Percentiles rank a stretch among this genome's conserved stretches.
Conservation (phyloP, 1,139 yeast species). For the Lipomyces yarrowii region DNA sequence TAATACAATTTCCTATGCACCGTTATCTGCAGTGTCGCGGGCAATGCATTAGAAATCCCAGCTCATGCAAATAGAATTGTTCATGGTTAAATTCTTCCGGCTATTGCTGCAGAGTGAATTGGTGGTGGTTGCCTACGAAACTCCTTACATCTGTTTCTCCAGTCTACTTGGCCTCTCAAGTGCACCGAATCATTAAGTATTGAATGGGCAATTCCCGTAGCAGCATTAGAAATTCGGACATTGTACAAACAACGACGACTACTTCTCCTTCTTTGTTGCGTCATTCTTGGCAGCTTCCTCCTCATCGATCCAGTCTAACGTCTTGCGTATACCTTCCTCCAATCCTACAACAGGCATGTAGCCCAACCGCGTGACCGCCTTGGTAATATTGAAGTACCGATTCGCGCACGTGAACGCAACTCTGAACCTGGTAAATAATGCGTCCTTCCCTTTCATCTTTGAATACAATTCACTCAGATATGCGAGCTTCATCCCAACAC, state of each 20-base stretch:
- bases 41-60: too few relatives aligned
- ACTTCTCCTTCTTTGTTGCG: constrained; percentile 12
- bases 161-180: too few relatives aligned
- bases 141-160: too few relatives aligned
- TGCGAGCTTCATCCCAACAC: constrained; percentile 78
- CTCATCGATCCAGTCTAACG: constrained; percentile 81
- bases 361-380: constrained; percentile 77
- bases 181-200: too few relatives aligned
- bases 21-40: too few relatives aligned
- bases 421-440: constrained; percentile 95
- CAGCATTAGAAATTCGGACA: not conserved
- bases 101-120: too few relatives aligned
- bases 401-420: constrained; percentile 92
- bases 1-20: too few relatives aligned
- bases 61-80: too few relatives aligned
- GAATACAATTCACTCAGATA: constrained; percentile 60
- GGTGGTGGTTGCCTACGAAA: too few relatives aligned
- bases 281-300: constrained; percentile 20
- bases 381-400: constrained; percentile 88
- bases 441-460: constrained; percentile 69
- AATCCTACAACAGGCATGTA: constrained; percentile 80
- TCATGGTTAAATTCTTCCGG: too few relatives aligned
- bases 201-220: not conserved
- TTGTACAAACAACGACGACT: not conserved
- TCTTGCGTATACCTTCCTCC: constrained; percentile 78